Conservation (phyloP, 805 yeast species). For the Suhomyces sp. region DNA sequence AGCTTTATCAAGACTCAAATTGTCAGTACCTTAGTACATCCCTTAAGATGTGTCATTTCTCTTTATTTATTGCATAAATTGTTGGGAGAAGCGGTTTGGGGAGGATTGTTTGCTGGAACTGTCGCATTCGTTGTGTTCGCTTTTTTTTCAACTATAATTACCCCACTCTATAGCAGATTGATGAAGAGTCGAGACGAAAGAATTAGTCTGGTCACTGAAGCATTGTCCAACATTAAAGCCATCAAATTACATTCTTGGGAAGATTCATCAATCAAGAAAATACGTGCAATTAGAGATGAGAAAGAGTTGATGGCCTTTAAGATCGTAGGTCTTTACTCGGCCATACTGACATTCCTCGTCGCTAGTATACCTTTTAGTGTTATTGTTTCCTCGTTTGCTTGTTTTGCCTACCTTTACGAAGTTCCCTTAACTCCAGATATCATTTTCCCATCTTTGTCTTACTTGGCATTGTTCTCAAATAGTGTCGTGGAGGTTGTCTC, state of each 20-base stretch:
- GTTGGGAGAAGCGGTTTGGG: constrained; percentile 58
- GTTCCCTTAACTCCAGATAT: constrained; percentile 63
- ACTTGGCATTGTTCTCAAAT: too few relatives aligned
- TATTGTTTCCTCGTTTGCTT: constrained; percentile 57
- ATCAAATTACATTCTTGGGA: constrained; percentile 74
- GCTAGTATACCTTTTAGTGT: constrained; percentile 63
- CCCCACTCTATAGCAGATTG: constrained; percentile 28
- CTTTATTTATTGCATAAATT: constrained; percentile 52
- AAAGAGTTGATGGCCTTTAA: constrained; percentile 53
- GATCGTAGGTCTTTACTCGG: constrained; percentile 44
- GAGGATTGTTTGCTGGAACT: constrained; percentile 60
- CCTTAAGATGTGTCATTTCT: constrained; percentile 54
- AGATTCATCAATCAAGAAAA: constrained; percentile 53
- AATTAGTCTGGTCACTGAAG: constrained; percentile 57
- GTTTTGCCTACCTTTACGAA: constrained; percentile 46
- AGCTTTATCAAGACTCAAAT: constrained; percentile 51
- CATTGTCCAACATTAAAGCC: constrained; percentile 57
- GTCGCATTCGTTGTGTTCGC: constrained; percentile 52
- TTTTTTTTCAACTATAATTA: constrained; percentile 53
- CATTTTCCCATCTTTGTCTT: too few relatives aligned
- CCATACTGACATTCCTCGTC: constrained; percentile 58
- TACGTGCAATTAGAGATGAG: constrained; percentile 54
- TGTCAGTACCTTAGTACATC: constrained; percentile 54
- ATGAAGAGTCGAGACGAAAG: constrained; percentile 64
- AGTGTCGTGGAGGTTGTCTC: too few relatives aligned